A percentile compares a stretch with the other conserved stretches of the same genome.
Evolutionary conservation across 495 filamentous ascomycete genomes (phyloP).

Genomic region (Daldinia loculata): DNA sequence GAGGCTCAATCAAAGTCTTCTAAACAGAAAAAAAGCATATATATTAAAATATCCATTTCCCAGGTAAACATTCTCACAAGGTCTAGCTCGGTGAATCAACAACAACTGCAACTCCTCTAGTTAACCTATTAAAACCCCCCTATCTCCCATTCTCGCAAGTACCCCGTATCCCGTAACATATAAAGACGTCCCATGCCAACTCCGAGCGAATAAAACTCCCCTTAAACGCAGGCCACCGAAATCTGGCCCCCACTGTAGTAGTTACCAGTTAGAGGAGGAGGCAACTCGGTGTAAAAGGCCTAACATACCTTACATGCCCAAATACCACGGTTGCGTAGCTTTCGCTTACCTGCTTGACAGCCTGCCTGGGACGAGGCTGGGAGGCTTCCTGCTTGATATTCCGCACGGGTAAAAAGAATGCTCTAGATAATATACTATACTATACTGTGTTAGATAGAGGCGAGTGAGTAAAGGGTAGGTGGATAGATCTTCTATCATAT

Average conservation of each 20-base stretch:
- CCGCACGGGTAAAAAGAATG: neutral
- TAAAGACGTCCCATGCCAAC: neutral
- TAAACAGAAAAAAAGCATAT: too few species aligned
- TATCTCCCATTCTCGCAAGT: neutral
- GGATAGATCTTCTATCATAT: neutral
- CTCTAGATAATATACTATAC: neutral
- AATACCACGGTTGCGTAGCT: neutral
- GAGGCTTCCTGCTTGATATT: neutral
- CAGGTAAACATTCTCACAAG: neutral
- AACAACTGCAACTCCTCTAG: neutral
- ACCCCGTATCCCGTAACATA: neutral
- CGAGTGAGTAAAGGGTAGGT: neutral
- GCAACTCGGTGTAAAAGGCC: neutral
- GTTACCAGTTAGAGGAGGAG: neutral
- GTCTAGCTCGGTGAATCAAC: neutral
- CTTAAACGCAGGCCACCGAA: neutral
- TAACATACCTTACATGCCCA: neutral
- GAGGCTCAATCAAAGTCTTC: too few species aligned
- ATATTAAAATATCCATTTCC: too few species aligned
- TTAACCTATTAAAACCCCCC: neutral
- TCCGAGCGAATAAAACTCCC: neutral
- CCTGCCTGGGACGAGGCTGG: neutral
- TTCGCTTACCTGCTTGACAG: conserved; percentile 3
- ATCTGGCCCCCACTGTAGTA: neutral
- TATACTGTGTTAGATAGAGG: neutral